Evolutionary conservation across 352 stramenopile genomes (phyloP), one percentile per base, ranked within the genome.

Genomic region (Phytopythium aichiense): DNA sequence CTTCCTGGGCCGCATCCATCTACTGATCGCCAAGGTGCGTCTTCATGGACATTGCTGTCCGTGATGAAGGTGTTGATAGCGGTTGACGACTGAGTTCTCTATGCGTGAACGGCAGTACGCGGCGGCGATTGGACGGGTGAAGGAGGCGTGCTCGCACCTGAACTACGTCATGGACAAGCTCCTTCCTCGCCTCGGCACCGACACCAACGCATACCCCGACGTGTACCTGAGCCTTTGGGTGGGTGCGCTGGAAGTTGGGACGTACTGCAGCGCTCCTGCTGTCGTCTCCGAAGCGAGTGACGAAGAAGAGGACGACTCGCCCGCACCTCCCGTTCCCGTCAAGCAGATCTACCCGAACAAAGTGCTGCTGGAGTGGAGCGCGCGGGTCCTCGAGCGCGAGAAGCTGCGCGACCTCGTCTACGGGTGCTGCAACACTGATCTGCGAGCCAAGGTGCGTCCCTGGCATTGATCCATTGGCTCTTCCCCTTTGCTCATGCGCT

Each of bases 11-110:
- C 71, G 75, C 37, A 85, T 77, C 38, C 81, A 91, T 57, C 61
- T 74, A 7, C 55, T 90, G 33, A 82, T 90, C 50, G 81, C 80
- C n/a, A 85, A 88, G 76, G 84, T 91, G 67, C 42, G 50, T 35
- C 30, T 31, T 49, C 30, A 4, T 20, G 33, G 22, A 61, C 15
- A n/a, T 60, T 56, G 42, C 25, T 56, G 18, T 60, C 16, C 25
- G 22, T 48, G 16, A n/a, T 58, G n/a, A n/a, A n/a, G n/a, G n/a
- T n/a, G n/a, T n/a, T n/a, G 1, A 25, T 38, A 23, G 25, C 48
- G 22, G 20, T 64, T 48, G 8, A 50, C 18, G 22, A 8, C 45
- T 51, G n/a, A 53, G 9, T 16, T 53, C 0, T 28, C 38, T 60
- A 23, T 48, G 61, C 12, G 31, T 60, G 20, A 35, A 18, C 38